A percentile compares a stretch with the other conserved stretches of the same genome.
Evolutionary conservation across 1,284 basidiomycete genomes (phyloP).

Genomic region (Puccinia brachypodii): DNA sequence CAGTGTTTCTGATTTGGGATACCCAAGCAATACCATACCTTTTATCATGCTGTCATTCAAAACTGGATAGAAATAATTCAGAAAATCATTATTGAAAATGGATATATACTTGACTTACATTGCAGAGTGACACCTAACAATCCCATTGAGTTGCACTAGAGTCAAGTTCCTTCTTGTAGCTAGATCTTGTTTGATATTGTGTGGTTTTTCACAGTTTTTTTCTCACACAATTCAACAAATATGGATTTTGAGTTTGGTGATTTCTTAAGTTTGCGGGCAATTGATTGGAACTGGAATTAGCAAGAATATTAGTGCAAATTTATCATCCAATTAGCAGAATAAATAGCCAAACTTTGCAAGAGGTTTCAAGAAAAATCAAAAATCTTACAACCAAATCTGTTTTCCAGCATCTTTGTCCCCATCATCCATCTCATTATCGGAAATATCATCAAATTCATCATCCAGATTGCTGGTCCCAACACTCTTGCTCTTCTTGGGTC

Average conservation of each 20-base stretch:
- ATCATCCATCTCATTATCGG: not conserved
- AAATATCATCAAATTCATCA: not conserved
- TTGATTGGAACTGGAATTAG: not conserved
- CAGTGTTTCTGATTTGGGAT: not conserved
- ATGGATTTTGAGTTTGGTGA: not conserved
- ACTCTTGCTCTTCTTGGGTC: not conserved
- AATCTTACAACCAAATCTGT: not conserved
- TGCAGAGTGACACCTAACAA: not conserved
- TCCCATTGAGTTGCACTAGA: not conserved
- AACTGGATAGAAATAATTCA: not conserved
- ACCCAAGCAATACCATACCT: not conserved
- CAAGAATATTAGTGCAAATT: not conserved
- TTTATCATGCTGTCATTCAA: slow-evolving; percentile 23
- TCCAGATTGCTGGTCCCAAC: too few relatives aligned
- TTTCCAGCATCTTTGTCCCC: not conserved
- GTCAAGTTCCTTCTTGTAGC: slow-evolving; percentile 4
- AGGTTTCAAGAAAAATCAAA: not conserved
- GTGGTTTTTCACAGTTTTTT: not conserved
- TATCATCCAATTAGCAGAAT: not conserved
- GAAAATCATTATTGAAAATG: not conserved
- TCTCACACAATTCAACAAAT: not conserved
- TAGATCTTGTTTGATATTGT: not conserved
- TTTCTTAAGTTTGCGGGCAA: not conserved
- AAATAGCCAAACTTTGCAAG: not conserved
- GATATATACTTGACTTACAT: not conserved